phyloP scores from a whole-genome alignment of 2,329 filamentous ascomycete genomes.

The Pleurostoma richardsiae region DNA sequence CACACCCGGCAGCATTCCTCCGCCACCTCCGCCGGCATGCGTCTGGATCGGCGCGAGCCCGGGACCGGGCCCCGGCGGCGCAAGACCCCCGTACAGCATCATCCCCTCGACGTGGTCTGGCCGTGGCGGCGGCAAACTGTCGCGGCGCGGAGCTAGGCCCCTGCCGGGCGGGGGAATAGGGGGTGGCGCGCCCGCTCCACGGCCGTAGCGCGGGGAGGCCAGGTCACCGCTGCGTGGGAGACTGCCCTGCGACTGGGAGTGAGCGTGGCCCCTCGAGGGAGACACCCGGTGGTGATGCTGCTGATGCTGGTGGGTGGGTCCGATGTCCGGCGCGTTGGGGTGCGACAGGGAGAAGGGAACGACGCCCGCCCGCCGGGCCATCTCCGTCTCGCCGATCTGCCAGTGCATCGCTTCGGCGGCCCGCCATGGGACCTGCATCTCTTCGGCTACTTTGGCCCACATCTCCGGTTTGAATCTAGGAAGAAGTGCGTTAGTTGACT shows the following conservation, averaged over 20 bases:
- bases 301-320: slow-evolving; percentile 26
- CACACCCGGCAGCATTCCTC: slow-evolving; percentile 45
- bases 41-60: slow-evolving; percentile 50
- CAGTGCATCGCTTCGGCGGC: slow-evolving; percentile 98
- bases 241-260: slow-evolving; percentile 41
- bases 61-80: slow-evolving; percentile 23
- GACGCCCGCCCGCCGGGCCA: slow-evolving; percentile 87
- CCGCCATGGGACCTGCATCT: slow-evolving; percentile 93
- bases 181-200: slow-evolving; percentile 16
- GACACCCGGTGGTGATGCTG: slow-evolving; percentile 21
- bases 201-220: slow-evolving; percentile 38
- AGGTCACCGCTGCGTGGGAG: slow-evolving; percentile 31
- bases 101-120: slow-evolving; percentile 28
- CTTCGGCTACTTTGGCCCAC: slow-evolving; percentile 93
- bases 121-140: slow-evolving; percentile 30
- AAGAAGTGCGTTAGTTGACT: neutral
- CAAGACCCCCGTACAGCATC: slow-evolving; percentile 18
- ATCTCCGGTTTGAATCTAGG: slow-evolving; percentile 92
- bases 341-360: slow-evolving; percentile 73
- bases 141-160: slow-evolving; percentile 31
- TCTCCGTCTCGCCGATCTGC: slow-evolving; percentile 89
- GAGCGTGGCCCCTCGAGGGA: slow-evolving; percentile 26
- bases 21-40: slow-evolving; percentile 13
- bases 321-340: slow-evolving; percentile 34
- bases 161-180: neutral